Evolutionary conservation across 2,329 filamentous ascomycete species (phyloP).

Genomic region (Neocatenulostroma microsporum): DNA sequence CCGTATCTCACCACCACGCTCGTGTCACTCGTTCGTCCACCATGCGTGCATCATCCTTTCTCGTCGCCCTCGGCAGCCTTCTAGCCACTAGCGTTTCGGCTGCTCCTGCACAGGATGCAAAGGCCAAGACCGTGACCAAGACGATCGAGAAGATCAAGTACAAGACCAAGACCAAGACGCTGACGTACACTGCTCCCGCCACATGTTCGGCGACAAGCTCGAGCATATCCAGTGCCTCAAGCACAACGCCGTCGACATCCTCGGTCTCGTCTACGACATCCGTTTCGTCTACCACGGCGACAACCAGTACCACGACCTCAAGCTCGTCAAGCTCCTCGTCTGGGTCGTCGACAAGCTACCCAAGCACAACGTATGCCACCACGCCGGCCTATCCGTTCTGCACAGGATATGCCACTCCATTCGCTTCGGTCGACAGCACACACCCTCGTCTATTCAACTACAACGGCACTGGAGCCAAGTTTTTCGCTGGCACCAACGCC

Average conservation of each 20-base stretch:
- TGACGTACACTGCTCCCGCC: not conserved
- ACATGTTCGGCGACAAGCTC: not conserved
- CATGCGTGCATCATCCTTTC: no score
- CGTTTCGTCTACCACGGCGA: not conserved
- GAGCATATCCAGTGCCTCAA: not conserved
- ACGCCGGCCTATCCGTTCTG: slow-evolving; percentile 3
- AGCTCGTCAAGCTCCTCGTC: not conserved
- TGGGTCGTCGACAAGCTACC: slow-evolving; percentile 1
- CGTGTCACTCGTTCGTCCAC: no score
- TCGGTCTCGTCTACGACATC: not conserved
- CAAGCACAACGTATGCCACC: slow-evolving; percentile 1
- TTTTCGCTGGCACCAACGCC: slow-evolving; percentile 6
- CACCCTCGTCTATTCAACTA: slow-evolving; percentile 5
- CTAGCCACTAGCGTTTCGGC: no score
- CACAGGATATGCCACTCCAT: not conserved
- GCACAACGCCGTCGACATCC: not conserved
- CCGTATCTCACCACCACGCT: no score
- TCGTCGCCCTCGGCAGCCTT: no score
- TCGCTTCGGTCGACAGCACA: not conserved
- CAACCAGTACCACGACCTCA: not conserved
- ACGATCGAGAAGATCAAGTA: not conserved
- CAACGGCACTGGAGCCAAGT: slow-evolving; percentile 6
- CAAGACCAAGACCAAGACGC: not conserved
- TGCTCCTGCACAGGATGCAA: no score
- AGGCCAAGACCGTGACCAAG: not conserved